Evolutionary conservation across 2,329 filamentous ascomycete genomes (phyloP).

Genomic region (Cadophora malorum): DNA sequence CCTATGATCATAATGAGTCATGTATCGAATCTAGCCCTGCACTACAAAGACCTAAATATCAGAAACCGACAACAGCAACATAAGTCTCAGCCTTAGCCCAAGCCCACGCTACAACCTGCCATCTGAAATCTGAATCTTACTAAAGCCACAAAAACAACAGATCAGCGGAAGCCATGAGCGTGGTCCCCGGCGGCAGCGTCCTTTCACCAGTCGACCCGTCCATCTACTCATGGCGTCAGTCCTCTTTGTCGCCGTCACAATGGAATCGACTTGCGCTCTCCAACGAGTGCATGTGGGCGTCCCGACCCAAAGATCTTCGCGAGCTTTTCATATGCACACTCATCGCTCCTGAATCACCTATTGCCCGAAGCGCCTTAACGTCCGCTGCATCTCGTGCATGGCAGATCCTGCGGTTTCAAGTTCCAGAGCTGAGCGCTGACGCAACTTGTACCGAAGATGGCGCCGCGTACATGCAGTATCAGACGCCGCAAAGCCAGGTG

Average conservation of each 20-base stretch:
- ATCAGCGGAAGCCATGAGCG: not conserved
- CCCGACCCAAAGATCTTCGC: slow-evolving; percentile 28
- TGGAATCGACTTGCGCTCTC: slow-evolving; percentile 32
- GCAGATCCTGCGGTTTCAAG: slow-evolving; percentile 28
- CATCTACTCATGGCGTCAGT: slow-evolving; percentile 26
- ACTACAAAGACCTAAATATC: not conserved
- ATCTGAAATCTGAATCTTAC: not conserved
- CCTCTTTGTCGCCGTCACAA: not conserved
- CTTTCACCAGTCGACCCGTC: slow-evolving; percentile 13
- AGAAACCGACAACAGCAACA: not conserved
- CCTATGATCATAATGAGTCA: slow-evolving; percentile 10
- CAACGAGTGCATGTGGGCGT: slow-evolving; percentile 33
- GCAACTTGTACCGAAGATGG: slow-evolving; percentile 21
- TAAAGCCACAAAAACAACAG: not conserved
- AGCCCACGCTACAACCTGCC: slow-evolving; percentile 1
- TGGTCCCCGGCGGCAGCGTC: not conserved
- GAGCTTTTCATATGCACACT: slow-evolving; percentile 30
- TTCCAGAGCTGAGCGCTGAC: slow-evolving; percentile 30
- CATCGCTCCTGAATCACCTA: slow-evolving; percentile 18
- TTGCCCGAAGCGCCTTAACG: not conserved
- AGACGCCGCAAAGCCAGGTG: slow-evolving; percentile 4
- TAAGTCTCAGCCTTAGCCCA: slow-evolving; percentile 19
- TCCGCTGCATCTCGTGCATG: slow-evolving; percentile 26
- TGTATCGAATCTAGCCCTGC: not conserved
- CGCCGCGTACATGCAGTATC: slow-evolving; percentile 26